Conservation (phyloP, 1,284 basidiomycete species). For the Tylopilus orsonianus region DNA sequence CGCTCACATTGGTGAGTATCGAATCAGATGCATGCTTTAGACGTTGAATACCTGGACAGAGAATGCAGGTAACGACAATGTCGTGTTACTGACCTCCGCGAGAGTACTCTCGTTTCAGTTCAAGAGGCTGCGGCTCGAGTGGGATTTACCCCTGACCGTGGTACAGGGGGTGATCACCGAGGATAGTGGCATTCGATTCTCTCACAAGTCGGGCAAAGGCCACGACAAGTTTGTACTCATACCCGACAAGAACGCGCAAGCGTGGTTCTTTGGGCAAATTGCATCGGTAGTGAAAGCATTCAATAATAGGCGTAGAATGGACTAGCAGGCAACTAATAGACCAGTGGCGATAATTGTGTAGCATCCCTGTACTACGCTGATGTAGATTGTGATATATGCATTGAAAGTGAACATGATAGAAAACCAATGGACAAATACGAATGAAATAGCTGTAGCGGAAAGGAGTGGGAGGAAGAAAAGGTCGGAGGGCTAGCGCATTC, state of each 20-base stretch:
- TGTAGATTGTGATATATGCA: conserved; percentile 29
- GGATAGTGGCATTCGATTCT: conserved; percentile 85
- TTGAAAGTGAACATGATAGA: conserved; percentile 24
- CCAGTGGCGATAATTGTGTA: conserved; percentile 19
- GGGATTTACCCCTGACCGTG: conserved; percentile 90
- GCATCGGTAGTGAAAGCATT: conserved; percentile 72
- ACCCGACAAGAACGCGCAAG: conserved; percentile 68
- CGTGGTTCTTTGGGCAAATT: conserved; percentile 77
- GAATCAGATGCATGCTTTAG: conserved; percentile 1
- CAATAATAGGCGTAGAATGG: conserved; percentile 72
- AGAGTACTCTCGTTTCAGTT: conserved; percentile 86
- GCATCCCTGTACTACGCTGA: conserved; percentile 23
- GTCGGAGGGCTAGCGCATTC: conserved; percentile 17
- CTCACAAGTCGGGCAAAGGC: conserved; percentile 70
- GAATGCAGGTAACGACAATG: conserved; percentile 78
- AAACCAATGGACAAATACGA: conserved; percentile 30
- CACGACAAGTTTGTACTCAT: conserved; percentile 76
- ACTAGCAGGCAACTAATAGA: conserved; percentile 35
- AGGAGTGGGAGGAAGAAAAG: conserved; percentile 23
- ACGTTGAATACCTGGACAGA: conserved; percentile 44
- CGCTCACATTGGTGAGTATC: conserved; percentile 78
- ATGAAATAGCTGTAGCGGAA: conserved; percentile 17
- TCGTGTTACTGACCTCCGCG: conserved; percentile 80
- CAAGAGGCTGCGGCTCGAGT: conserved; percentile 81
- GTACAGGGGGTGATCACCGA: conserved; percentile 89